Conservation (phyloP, 2,329 filamentous ascomycete species). For the Xylariaceae sp. region DNA sequence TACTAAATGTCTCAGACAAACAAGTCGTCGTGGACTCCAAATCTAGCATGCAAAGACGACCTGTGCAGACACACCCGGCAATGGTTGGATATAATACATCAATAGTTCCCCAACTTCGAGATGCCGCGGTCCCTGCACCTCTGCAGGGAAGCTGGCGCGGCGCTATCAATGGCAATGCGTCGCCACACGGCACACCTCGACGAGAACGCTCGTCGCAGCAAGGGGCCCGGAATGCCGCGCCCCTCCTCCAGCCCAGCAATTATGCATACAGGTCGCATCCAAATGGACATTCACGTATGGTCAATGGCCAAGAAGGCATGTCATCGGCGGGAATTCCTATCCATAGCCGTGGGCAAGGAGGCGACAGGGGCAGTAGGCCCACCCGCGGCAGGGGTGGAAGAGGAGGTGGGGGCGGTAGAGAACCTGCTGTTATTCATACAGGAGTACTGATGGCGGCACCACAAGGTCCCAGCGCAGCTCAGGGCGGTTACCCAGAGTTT, state of each 20-base stretch:
- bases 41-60: conserved; percentile 49
- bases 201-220: conserved; percentile 29
- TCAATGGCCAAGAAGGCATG: conserved; percentile 11
- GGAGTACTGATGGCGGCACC: not conserved
- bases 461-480: not conserved
- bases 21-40: conserved; percentile 71
- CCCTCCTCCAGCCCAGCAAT: conserved; percentile 46
- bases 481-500: conserved; percentile 11
- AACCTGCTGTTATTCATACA: not conserved
- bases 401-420: conserved; percentile 3
- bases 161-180: conserved; percentile 43
- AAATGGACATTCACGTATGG: conserved; percentile 18
- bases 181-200: conserved; percentile 35
- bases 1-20: conserved; percentile 77
- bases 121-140: conserved; percentile 50
- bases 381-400: conserved; percentile 18
- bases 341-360: conserved; percentile 24
- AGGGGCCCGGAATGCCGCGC: conserved; percentile 32
- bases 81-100: conserved; percentile 21
- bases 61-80: conserved; percentile 39
- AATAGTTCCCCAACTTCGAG: conserved; percentile 55
- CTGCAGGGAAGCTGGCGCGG: conserved; percentile 54
- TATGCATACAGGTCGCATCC: conserved; percentile 45
- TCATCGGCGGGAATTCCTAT: conserved; percentile 20
- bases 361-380: conserved; percentile 17